Base-by-base conservation (phyloP, 2,329 filamentous ascomycete species). In the Parasarocladium wereldwijsianum region DNA sequence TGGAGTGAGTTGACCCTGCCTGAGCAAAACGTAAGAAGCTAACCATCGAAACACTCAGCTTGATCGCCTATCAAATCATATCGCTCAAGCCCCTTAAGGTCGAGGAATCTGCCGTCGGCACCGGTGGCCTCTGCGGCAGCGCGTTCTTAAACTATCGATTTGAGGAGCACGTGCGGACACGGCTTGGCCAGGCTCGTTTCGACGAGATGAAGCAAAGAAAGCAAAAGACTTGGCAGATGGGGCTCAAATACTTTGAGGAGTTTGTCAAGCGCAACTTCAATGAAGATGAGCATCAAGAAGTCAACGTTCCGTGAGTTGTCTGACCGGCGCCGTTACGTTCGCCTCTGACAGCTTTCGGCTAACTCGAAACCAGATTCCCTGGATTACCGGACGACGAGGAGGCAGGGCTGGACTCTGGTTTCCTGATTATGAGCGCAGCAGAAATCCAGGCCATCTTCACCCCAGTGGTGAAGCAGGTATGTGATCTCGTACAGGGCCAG, bases 231-330 rank as follows among this genome's bases (percentile, higher is more conserved):
- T 86, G 80, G 78, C 79, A 77, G 48, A 76, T 76, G 72, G 81
- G 75, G 2, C 57, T 86, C 29, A 68, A 72, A 32, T 85, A 84
- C 45, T 87, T 84, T 50, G 81, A 87, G 43, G 79, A 86, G 45
- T 85, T 83, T 46, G 79, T 87, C 10, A 87, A 87, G 54, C 67
- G 81, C 10, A 85, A 84, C 44, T 87, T 86, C 46, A 77, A 81
- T 45, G 76, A 81, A 42, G 77, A 83, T 26, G 79, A 84, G 44
- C 70, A 80, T 38, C 65, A 74, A 29, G 80, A 86, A 46, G 70
- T 85, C 34, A 84, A 84, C 34, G 68, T 86, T 4, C 80, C 80
- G 66, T 71, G 52, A 39, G 66, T 62, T 0, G 10, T 8, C 4
- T 28, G 11, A 5, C 12, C 6, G 2, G n/a, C 29, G 19, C n/a